A percentile compares a stretch with the other conserved stretches of the same genome.
phyloP scores from a whole-genome alignment of 2,329 filamentous ascomycete genomes.

The Pseudogymnoascus sp. region DNA sequence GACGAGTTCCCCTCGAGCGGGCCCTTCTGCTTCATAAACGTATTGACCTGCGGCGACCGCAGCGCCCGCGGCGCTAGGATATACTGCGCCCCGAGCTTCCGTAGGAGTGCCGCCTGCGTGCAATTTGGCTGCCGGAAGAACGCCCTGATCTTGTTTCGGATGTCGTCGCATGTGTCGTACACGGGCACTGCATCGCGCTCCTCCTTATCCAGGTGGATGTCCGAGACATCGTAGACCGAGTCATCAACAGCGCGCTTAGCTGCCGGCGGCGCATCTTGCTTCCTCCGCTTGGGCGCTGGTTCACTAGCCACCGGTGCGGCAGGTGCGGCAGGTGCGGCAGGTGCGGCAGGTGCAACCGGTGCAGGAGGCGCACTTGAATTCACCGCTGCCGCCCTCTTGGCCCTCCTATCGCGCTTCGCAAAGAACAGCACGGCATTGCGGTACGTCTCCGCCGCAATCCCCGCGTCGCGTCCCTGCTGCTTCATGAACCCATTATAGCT shows the following conservation, averaged over 20 bases:
- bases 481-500: constrained; percentile 42
- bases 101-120: constrained; percentile 45
- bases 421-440: constrained; percentile 37
- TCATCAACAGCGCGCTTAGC: neutral
- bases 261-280: neutral
- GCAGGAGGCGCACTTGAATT: neutral
- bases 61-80: constrained; percentile 31
- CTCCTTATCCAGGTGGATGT: constrained; percentile 41
- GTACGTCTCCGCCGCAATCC: constrained; percentile 31
- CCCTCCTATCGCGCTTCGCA: constrained; percentile 40
- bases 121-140: constrained; percentile 40
- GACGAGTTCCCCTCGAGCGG: constrained; percentile 40
- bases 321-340: neutral
- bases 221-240: constrained; percentile 33
- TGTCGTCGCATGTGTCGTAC: constrained; percentile 50
- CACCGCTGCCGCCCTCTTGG: constrained; percentile 25
- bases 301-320: neutral
- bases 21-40: constrained; percentile 45
- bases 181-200: constrained; percentile 38
- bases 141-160: constrained; percentile 49
- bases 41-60: constrained; percentile 37
- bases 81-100: constrained; percentile 39
- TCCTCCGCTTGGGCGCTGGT: constrained; percentile 4
- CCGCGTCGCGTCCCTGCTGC: constrained; percentile 36
- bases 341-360: neutral